phyloP scores from a whole-genome alignment of 2,329 filamentous ascomycete species.

The Dactylella cylindrospora region DNA sequence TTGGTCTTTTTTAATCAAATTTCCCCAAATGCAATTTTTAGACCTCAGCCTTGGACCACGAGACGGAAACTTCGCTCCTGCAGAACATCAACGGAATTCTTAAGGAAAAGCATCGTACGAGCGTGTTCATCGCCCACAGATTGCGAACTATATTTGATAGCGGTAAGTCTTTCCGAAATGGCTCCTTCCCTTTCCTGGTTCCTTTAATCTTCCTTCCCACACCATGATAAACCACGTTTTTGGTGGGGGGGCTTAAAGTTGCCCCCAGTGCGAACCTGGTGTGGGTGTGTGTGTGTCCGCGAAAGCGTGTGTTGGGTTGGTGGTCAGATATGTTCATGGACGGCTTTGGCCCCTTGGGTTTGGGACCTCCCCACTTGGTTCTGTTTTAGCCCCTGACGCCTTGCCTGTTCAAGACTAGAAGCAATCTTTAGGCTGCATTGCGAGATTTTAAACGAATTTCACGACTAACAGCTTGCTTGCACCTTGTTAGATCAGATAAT shows the following conservation, averaged over 20 bases:
- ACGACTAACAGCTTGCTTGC: slow-evolving; percentile 1
- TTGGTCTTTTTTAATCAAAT: neutral
- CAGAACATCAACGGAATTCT: slow-evolving; percentile 90
- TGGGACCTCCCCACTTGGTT: slow-evolving; percentile 24
- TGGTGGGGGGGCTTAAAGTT: too few relatives aligned
- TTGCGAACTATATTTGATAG: slow-evolving; percentile 91
- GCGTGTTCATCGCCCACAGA: slow-evolving; percentile 91
- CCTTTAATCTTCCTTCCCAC: slow-evolving; percentile 18
- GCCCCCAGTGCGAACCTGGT: too few relatives aligned
- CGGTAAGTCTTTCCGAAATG: slow-evolving; percentile 48
- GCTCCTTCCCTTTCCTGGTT: slow-evolving; percentile 9
- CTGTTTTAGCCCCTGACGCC: slow-evolving; percentile 27
- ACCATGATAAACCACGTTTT: slow-evolving; percentile 37
- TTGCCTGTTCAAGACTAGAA: slow-evolving; percentile 27
- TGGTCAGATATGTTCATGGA: neutral
- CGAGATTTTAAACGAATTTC: slow-evolving; percentile 33
- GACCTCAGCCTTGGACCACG: slow-evolving; percentile 86
- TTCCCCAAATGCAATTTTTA: slow-evolving; percentile 47
- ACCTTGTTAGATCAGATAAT: slow-evolving; percentile 71
- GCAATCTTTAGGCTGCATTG: slow-evolving; percentile 13
- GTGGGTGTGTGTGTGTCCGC: too few relatives aligned
- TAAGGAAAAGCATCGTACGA: slow-evolving; percentile 82
- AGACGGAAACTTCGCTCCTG: slow-evolving; percentile 88
- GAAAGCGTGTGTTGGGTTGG: neutral
- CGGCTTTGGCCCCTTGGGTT: neutral